Evolutionary conservation across 1,139 yeast genomes (phyloP), one percentile per base, ranked within the genome.

Genomic region (Ogataea hybrid): DNA sequence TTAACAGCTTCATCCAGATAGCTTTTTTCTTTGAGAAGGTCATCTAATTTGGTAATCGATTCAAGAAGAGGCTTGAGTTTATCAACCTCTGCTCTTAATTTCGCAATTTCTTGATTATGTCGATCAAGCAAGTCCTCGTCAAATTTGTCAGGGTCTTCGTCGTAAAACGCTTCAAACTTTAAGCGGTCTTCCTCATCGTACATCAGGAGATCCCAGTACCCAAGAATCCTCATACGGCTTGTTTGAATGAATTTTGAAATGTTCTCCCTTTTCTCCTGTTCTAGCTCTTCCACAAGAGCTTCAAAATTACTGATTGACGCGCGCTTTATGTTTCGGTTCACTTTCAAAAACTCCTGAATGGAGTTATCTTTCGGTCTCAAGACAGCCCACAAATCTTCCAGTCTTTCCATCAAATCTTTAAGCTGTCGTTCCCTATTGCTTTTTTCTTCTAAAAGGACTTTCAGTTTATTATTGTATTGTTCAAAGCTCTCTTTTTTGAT

Each of bases 241-340:
- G 79, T 84, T 11, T 67, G 59, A 11, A 90, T 83, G 48, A 90
- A 81, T 17, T 76, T 77, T 42, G 84, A 83, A 28, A 89, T 77
- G 49, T 75, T 75, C 44, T 78, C 75, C 14, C 79, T 72, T 52
- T 94, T 77, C 61, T 79, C 77, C 21, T 69, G 66, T 40, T 75
- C 70, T 28, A 90, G 68, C 44, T 85, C 71, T 21, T 69, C 69
- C 36, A 83, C 62, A 55, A 88, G 92, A 31, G 55, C 53, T 46
- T 77, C 73, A 49, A 79, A 75, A 35, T 54, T 53, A 5, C 21
- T 8, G 14, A 62, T 28, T 2, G 63, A 54, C 10, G 42, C 27
- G 4, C 36, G 16, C 32, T 45, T 52, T 20, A 61, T 39, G 32
- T 55, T 57, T 35, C 51, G 54, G 33, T 59, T 58, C 2, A 30